Evolutionary conservation across 768 basidiomycete genomes (phyloP).

Genomic region (Hortiboletus flavorubellus): DNA sequence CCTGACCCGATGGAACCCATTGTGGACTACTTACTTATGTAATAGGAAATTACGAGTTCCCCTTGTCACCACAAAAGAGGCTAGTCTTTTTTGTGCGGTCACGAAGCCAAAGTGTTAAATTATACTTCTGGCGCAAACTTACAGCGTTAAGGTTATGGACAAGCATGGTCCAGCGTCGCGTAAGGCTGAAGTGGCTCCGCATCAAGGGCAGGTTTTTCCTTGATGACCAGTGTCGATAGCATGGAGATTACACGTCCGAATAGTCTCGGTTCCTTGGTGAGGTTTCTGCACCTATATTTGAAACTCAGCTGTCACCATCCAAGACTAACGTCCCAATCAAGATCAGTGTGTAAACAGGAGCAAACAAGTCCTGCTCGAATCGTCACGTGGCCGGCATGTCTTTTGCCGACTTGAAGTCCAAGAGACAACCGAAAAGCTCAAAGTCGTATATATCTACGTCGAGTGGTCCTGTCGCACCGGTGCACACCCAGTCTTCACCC

Average conservation of each 20-base stretch:
- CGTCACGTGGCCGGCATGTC: slow-evolving; percentile 26
- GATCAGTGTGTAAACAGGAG: slow-evolving; percentile 2
- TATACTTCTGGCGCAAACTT: not conserved
- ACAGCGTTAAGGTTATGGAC: not conserved
- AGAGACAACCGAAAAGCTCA: slow-evolving; percentile 28
- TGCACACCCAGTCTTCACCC: slow-evolving; percentile 23
- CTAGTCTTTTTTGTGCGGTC: not conserved
- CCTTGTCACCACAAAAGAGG: slow-evolving; percentile 11
- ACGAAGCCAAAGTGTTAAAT: not conserved
- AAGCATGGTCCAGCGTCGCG: not conserved
- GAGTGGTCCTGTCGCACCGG: slow-evolving; percentile 21
- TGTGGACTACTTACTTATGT: not conserved
- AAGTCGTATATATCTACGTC: slow-evolving; percentile 36
- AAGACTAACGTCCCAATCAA: too few species aligned
- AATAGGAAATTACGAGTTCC: not conserved
- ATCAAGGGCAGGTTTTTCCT: not conserved
- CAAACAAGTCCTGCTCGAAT: slow-evolving; percentile 2
- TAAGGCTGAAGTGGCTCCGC: too few species aligned
- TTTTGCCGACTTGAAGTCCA: slow-evolving; percentile 32
- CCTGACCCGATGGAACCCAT: slow-evolving; percentile 2
- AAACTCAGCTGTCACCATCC: too few species aligned
- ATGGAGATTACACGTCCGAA: too few species aligned
- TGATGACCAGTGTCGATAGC: not conserved
- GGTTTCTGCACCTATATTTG: too few species aligned
- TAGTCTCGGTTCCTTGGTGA: too few species aligned